phyloP scores from a whole-genome alignment of 2,329 filamentous ascomycete species.

The Alternaria infectoria region DNA sequence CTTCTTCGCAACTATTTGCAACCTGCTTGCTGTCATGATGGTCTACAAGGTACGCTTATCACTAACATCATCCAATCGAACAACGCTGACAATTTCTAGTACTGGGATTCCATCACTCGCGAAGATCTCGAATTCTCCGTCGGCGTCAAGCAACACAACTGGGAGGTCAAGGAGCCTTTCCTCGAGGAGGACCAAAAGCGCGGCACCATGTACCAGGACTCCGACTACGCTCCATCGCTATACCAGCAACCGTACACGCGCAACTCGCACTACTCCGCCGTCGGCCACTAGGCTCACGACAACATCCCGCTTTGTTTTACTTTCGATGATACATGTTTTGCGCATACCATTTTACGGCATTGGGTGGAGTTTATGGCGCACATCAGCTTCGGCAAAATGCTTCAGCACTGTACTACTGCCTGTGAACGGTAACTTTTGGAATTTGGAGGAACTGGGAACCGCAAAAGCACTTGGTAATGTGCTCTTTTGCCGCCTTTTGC shows the following conservation, averaged over 20 bases:
- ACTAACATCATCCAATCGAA: not conserved
- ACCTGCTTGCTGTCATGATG: conserved; percentile 97
- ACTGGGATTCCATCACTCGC: conserved; percentile 98
- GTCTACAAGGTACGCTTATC: conserved; percentile 82
- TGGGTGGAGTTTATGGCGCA: conserved; percentile 18
- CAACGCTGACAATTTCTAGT: conserved; percentile 60
- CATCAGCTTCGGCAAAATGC: not conserved
- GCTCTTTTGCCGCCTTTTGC: not conserved
- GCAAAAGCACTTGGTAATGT: not conserved
- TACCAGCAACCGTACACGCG: conserved; percentile 47
- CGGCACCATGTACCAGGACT: conserved; percentile 74
- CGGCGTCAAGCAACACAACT: conserved; percentile 92
- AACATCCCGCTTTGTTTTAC: not conserved
- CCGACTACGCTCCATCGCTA: conserved; percentile 61
- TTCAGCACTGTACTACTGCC: not conserved
- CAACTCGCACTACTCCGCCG: conserved; percentile 45
- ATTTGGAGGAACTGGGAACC: not conserved
- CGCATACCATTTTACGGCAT: conserved; percentile 12
- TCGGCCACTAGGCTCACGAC: conserved; percentile 33
- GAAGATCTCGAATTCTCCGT: conserved; percentile 99
- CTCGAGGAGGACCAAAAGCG: conserved; percentile 77
- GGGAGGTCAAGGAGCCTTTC: conserved; percentile 90
- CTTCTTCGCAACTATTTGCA: conserved; percentile 93
- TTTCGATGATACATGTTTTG: conserved; percentile 4
- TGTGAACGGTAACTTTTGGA: not conserved